Percentiles rank a stretch among this genome's conserved stretches.
Evolutionary conservation across 2,329 filamentous ascomycete genomes (phyloP).

Genomic region (Myriosclerotinia curreyana): DNA sequence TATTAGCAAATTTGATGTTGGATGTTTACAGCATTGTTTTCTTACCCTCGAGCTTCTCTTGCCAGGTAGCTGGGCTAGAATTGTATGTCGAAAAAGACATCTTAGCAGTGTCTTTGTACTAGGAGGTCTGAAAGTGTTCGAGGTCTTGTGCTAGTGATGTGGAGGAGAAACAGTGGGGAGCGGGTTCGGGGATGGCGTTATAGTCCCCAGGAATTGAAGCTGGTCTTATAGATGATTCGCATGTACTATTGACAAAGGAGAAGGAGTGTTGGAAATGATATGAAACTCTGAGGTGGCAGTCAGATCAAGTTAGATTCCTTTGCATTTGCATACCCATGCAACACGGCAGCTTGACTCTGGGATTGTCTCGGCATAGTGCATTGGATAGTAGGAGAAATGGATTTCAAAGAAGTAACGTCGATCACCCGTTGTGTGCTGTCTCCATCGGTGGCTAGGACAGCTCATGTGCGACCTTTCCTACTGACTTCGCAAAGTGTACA

Average conservation of each 20-base stretch:
- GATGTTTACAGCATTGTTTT: slow-evolving; percentile 22
- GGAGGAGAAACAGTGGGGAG: slow-evolving; percentile 33
- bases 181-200: slow-evolving; percentile 37
- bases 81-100: slow-evolving; percentile 38
- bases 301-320: slow-evolving; percentile 30
- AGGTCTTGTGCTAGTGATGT: slow-evolving; percentile 28
- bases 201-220: slow-evolving; percentile 37
- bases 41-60: slow-evolving; percentile 43
- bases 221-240: slow-evolving; percentile 37
- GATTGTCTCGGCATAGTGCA: slow-evolving; percentile 40
- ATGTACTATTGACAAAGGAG: slow-evolving; percentile 22
- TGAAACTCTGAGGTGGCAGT: slow-evolving; percentile 39
- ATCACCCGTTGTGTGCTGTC: slow-evolving; percentile 40
- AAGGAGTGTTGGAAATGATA: slow-evolving; percentile 23
- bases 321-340: slow-evolving; percentile 38
- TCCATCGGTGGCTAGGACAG: slow-evolving; percentile 37
- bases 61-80: slow-evolving; percentile 38
- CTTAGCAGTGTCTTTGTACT: slow-evolving; percentile 21
- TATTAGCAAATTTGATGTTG: slow-evolving; percentile 30
- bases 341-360: slow-evolving; percentile 37
- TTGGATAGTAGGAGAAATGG: slow-evolving; percentile 33
- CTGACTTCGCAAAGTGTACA: slow-evolving; percentile 29
- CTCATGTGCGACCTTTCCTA: slow-evolving; percentile 36
- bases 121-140: slow-evolving; percentile 21
- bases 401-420: slow-evolving; percentile 38